These are phyloP conservation scores for Microsporum audouinii DNA, from an alignment of 2,329 filamentous ascomycete genomes.

Conservation along the genomic window DNA sequence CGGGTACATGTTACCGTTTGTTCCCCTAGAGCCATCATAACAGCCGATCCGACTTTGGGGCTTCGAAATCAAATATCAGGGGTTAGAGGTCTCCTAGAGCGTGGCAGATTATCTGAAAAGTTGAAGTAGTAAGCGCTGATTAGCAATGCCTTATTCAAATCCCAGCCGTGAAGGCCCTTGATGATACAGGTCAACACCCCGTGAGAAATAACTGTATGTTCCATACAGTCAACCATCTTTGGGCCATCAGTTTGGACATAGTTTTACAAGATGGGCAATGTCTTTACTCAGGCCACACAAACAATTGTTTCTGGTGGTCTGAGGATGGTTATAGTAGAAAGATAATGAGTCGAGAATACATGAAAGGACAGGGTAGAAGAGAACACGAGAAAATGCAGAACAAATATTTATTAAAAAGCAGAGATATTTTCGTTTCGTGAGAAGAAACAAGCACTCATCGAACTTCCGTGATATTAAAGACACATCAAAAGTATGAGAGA, in stretches of 20 bases:
- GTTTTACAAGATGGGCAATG: too few relatives aligned
- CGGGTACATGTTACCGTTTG: not conserved
- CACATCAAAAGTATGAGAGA: not conserved
- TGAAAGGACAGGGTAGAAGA: not conserved
- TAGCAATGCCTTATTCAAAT: too few relatives aligned
- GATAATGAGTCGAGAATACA: not conserved
- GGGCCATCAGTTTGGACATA: too few relatives aligned
- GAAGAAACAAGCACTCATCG: not conserved
- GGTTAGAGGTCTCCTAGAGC: not conserved
- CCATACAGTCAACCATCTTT: too few relatives aligned
- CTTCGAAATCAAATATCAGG: not conserved
- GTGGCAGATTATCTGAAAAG: not conserved
- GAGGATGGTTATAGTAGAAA: not conserved
- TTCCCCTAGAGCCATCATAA: not conserved
- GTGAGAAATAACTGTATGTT: too few relatives aligned
- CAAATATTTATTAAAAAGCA: slow-evolving; percentile 2
- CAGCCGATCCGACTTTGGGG: not conserved
- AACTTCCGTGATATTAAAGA: not conserved
- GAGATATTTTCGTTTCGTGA: slow-evolving; percentile 2
- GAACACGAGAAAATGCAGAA: not conserved
- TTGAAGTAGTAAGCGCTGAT: not conserved
- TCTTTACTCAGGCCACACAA: not conserved
- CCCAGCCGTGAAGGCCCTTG: too few relatives aligned
- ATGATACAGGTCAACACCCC: too few relatives aligned
- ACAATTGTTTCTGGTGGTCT: not conserved